Conservation (phyloP, 2,329 filamentous ascomycete species). For the Acarospora socialis region DNA sequence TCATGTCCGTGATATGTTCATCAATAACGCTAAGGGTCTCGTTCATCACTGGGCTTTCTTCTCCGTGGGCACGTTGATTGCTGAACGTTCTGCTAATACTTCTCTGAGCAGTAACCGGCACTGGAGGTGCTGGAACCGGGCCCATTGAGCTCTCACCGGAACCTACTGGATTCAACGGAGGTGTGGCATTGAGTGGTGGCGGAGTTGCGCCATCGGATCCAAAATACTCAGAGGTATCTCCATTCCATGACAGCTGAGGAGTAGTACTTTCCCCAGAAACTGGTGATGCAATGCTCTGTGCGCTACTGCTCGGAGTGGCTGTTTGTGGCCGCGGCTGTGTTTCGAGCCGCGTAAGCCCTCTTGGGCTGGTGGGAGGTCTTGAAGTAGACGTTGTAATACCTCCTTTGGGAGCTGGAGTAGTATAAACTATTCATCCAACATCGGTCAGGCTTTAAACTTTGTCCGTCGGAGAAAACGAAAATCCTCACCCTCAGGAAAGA, state of each 20-base stretch:
- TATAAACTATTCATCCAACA: slow-evolving; percentile 16
- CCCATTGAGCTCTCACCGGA: neutral
- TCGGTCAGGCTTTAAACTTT: neutral
- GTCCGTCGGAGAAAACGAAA: neutral
- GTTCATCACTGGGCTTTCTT: slow-evolving; percentile 70
- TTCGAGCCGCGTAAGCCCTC: no score
- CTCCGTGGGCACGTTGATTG: slow-evolving; percentile 33
- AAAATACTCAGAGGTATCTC: slow-evolving; percentile 19
- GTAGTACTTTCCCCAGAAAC: slow-evolving; percentile 24
- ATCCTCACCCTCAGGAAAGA: slow-evolving; percentile 33
- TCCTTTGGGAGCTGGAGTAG: slow-evolving; percentile 14
- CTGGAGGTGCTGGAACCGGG: neutral
- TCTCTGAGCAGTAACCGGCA: slow-evolving; percentile 19
- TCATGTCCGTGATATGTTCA: slow-evolving; percentile 87
- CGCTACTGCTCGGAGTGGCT: slow-evolving; percentile 9
- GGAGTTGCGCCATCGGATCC: slow-evolving; percentile 10
- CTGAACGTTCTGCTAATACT: slow-evolving; percentile 33
- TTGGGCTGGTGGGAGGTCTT: no score
- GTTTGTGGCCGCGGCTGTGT: slow-evolving; percentile 7
- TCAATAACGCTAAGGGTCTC: slow-evolving; percentile 93
- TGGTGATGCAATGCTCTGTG: slow-evolving; percentile 13
- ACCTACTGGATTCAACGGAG: slow-evolving; percentile 5
- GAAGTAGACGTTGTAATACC: slow-evolving; percentile 9
- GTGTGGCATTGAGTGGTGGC: slow-evolving; percentile 11
- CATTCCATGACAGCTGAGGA: slow-evolving; percentile 27